Evolutionary conservation across 495 filamentous ascomycete genomes (phyloP).

Genomic region (Thermothielavioides terrestris): DNA sequence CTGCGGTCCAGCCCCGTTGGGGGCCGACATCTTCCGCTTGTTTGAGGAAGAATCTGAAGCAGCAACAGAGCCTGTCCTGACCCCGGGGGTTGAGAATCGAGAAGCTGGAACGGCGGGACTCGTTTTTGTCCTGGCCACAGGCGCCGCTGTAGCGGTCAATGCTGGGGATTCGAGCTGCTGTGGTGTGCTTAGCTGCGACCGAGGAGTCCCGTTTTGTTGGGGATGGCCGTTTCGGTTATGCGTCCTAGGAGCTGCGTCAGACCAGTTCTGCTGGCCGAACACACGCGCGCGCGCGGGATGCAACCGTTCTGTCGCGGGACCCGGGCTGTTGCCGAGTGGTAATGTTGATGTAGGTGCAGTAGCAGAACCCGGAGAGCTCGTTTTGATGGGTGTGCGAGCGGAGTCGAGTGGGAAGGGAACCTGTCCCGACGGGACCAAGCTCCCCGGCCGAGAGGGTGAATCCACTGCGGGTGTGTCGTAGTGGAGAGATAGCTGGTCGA

Average conservation of each 20-base stretch:
- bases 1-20: not conserved
- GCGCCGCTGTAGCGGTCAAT: not conserved
- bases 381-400: not conserved
- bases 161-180: not conserved
- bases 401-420: not conserved
- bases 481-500: not conserved
- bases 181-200: not conserved
- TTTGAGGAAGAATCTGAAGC: not conserved
- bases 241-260: not conserved
- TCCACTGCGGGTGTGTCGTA: not conserved
- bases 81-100: not conserved
- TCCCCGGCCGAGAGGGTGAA: slow-evolving; percentile 3
- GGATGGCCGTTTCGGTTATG: not conserved
- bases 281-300: slow-evolving; percentile 1
- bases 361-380: not conserved
- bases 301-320: not conserved
- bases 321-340: not conserved
- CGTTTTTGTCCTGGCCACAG: too few relatives aligned
- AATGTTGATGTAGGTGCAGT: not conserved
- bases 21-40: not conserved
- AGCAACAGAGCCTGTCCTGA: not conserved
- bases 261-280: not conserved
- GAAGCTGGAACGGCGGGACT: not conserved
- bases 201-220: not conserved
- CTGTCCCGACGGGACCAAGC: not conserved